phyloP scores from a whole-genome alignment of 1,284 basidiomycete species.

The Ganoderma lingzhi region DNA sequence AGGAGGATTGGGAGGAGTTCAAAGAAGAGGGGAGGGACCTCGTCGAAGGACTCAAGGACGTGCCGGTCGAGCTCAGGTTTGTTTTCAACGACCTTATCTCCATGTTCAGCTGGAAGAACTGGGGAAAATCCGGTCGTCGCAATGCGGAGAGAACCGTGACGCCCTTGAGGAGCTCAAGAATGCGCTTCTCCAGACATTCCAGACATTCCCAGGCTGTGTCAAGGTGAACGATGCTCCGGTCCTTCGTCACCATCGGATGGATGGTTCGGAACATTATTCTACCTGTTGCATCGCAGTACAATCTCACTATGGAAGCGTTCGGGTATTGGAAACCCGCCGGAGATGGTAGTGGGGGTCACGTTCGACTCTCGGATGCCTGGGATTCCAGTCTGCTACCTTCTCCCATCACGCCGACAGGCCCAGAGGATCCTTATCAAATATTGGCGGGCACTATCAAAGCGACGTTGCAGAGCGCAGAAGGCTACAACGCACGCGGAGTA shows the following conservation, averaged over 20 bases:
- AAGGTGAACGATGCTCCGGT: too few relatives aligned
- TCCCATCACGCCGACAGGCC: slow-evolving; percentile 57
- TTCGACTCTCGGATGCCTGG: slow-evolving; percentile 50
- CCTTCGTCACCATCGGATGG: too few relatives aligned
- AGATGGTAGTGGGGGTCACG: slow-evolving; percentile 35
- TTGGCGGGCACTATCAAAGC: slow-evolving; percentile 59
- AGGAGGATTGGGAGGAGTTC: neutral
- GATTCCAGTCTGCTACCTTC: slow-evolving; percentile 58
- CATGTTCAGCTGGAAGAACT: neutral
- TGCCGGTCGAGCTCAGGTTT: neutral
- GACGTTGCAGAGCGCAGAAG: slow-evolving; percentile 38
- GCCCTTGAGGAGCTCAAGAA: slow-evolving; percentile 44
- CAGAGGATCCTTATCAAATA: slow-evolving; percentile 53
- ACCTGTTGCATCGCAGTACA: slow-evolving; percentile 52
- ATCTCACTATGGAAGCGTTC: slow-evolving; percentile 63
- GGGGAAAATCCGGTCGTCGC: neutral
- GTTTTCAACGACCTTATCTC: neutral
- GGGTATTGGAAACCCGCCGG: slow-evolving; percentile 41
- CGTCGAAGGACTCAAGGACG: neutral
- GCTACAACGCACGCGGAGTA: slow-evolving; percentile 39
- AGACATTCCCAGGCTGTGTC: slow-evolving; percentile 59
- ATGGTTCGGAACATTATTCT: slow-evolving; percentile 47
- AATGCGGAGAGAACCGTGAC: slow-evolving; percentile 30
- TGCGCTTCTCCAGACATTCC: slow-evolving; percentile 39
- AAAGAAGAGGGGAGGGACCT: neutral